Conservation (phyloP, 176 grass and related monocot genomes). For the Hordeum marinum region DNA sequence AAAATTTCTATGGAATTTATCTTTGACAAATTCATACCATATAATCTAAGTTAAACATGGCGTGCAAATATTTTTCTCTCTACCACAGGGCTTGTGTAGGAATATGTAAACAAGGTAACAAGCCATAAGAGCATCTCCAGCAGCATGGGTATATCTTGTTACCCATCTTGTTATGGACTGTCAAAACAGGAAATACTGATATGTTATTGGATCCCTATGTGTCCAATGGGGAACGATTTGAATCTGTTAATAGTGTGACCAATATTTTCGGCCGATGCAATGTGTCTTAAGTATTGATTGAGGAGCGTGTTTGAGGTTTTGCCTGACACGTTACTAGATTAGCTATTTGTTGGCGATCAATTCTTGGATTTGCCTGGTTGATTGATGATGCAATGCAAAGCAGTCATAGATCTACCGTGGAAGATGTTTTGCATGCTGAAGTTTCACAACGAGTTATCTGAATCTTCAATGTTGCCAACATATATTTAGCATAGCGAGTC, state of each 20-base stretch:
- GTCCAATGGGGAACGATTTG: not conserved
- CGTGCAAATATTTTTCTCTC: not conserved
- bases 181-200: too few relatives aligned
- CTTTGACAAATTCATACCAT: not conserved
- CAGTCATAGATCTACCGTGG: not conserved
- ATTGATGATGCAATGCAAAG: not conserved
- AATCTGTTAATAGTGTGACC: not conserved
- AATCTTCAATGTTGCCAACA: not conserved
- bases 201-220: not conserved
- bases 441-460: not conserved
- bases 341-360: not conserved
- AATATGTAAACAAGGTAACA: too few relatives aligned
- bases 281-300: not conserved
- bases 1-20: not conserved
- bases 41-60: not conserved
- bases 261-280: not conserved
- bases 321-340: not conserved
- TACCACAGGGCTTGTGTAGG: too few relatives aligned
- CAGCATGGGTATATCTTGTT: not conserved
- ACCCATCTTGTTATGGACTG: not conserved
- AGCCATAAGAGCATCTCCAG: too few relatives aligned
- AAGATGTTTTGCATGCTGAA: not conserved
- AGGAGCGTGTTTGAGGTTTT: not conserved
- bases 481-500: not conserved
- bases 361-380: slow-evolving; percentile 6